phyloP scores from a whole-genome alignment of 1,284 basidiomycete species.

The Ganoderma lingzhi region DNA sequence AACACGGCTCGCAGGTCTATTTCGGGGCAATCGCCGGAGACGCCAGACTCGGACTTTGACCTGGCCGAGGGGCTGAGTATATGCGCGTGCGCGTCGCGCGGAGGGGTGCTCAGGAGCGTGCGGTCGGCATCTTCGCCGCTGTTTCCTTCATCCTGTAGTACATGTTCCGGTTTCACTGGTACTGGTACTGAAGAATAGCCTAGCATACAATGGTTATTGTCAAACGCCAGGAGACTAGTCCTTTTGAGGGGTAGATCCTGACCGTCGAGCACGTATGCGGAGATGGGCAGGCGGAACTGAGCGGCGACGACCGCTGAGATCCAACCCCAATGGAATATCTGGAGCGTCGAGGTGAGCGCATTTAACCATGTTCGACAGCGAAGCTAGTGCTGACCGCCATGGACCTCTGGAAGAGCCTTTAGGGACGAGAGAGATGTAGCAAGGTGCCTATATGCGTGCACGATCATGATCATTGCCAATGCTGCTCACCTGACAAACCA shows the following conservation, averaged over 20 bases:
- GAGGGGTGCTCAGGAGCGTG: slow-evolving; percentile 7
- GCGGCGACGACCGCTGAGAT: slow-evolving; percentile 18
- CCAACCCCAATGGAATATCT: slow-evolving; percentile 28
- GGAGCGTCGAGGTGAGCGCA: no score
- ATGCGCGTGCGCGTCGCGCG: neutral
- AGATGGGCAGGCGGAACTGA: slow-evolving; percentile 24
- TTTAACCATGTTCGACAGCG: neutral
- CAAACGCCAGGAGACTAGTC: no score
- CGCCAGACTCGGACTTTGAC: neutral
- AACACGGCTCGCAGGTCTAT: neutral
- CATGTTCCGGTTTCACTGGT: no score
- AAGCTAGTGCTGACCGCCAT: slow-evolving; percentile 14
- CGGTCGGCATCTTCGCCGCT: neutral
- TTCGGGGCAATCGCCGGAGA: no score
- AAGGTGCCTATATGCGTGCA: neutral
- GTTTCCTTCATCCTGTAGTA: neutral
- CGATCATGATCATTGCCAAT: no score
- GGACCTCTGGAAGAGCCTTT: slow-evolving; percentile 20
- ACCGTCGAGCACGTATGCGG: slow-evolving; percentile 22
- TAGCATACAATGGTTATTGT: neutral
- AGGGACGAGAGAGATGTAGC: neutral
- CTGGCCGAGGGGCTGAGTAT: neutral
- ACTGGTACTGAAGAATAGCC: neutral
- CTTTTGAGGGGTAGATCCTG: neutral
- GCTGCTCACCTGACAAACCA: slow-evolving; percentile 22